Conservation (phyloP, 192 early-diverging fungal genomes). For the Backusella mclennaniae region DNA sequence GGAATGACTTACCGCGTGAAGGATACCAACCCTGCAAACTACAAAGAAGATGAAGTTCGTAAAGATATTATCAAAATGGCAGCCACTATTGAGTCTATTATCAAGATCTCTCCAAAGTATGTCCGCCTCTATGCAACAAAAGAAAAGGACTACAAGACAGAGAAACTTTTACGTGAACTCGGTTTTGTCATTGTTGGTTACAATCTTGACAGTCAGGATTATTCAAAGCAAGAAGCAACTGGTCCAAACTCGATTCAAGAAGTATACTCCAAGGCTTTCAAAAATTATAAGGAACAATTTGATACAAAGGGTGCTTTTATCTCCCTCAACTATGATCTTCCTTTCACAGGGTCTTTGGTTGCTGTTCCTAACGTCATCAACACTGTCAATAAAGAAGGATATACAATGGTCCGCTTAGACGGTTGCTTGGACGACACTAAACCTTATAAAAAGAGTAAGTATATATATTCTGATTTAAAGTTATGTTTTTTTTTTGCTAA, state of each 20-base stretch:
- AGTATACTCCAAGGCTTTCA: slow-evolving; percentile 41
- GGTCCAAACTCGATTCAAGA: slow-evolving; percentile 32
- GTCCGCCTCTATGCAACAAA: slow-evolving; percentile 46
- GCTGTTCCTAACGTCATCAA: slow-evolving; percentile 42
- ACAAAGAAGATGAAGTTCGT: slow-evolving; percentile 39
- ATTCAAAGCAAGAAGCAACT: slow-evolving; percentile 29
- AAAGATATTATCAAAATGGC: slow-evolving; percentile 47
- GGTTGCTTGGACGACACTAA: slow-evolving; percentile 44
- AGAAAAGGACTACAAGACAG: slow-evolving; percentile 36
- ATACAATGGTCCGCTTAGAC: slow-evolving; percentile 52
- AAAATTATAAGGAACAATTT: slow-evolving; percentile 44
- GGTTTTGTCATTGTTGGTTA: slow-evolving; percentile 50
- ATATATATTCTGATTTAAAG: not conserved
- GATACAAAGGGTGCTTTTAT: slow-evolving; percentile 49
- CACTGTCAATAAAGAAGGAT: slow-evolving; percentile 45
- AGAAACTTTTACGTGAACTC: slow-evolving; percentile 38
- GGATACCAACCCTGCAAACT: slow-evolving; percentile 41
- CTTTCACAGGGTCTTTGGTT: slow-evolving; percentile 39
- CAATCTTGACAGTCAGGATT: slow-evolving; percentile 49
- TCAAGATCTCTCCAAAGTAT: slow-evolving; percentile 48
- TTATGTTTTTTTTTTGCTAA: not conserved
- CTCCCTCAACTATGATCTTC: slow-evolving; percentile 50
- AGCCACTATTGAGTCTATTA: slow-evolving; percentile 37
- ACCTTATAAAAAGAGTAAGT: slow-evolving; percentile 48
- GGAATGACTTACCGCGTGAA: slow-evolving; percentile 54